Evolutionary conservation across 164 flowering plant genomes (phyloP), one percentile per base, ranked within the genome.

Genomic region (Vitis labrusca): DNA sequence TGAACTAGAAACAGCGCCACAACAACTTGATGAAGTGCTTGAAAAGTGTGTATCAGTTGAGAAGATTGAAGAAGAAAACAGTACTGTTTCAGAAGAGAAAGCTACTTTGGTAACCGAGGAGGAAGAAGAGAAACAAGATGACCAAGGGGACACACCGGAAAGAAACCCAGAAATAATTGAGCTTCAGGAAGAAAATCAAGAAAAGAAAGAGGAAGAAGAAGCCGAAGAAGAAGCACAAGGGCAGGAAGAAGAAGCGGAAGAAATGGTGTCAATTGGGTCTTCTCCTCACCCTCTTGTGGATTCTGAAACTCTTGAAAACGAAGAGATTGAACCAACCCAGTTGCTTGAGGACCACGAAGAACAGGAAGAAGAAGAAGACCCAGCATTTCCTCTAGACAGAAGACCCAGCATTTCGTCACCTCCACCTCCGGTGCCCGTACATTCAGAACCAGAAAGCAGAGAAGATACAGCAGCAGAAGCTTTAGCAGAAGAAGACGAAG

Each of bases 281-380:
- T 50, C 71, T 50, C 14, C 30, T 65, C 77, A 78, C 69, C 52
- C 67, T 67, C 32, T 17, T 15, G 59, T 53, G 53, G 75, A 76
- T 71, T 73, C 49, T 59, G 77, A 73, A 68, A 68, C n/a, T 48
- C 47, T 50, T 50, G 72, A 56, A 59, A 44, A 54, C 4, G 69
- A 76, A 23, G 68, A 58, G 5, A 49, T 23, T 17, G 62, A 69
- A 59, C 63, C 32, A 29, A 32, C 19, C 50, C 32, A 59, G 12
- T 10, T 12, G 11, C 16, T 19, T 10, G 61, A 70, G 11, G 72
- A 66, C 64, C 70, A 77, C 50, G 65, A 53, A 44, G 72, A 68
- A 50, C 67, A 57, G 37, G 72, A 66, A 9, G 66, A 17, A 63
- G 79, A 72, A 60, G 74, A 51, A 47, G 67, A 37, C 12, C 11